A percentile compares a stretch with the other conserved stretches of the same genome.
Evolutionary conservation across 345 rosid species (phyloP).

Genomic region (Punica granatum): DNA sequence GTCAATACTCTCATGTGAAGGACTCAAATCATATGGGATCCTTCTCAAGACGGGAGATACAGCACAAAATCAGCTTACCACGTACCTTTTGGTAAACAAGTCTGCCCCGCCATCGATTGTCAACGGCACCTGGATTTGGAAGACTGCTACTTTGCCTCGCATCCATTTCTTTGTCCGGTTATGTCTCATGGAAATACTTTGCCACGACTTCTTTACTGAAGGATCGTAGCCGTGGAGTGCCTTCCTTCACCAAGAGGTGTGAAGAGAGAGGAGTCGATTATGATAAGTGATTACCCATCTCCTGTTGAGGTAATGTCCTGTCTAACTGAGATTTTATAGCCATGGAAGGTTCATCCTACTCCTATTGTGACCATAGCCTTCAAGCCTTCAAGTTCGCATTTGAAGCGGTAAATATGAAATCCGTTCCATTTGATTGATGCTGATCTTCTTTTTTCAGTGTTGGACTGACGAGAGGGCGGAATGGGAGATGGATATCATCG

Average conservation of each 20-base stretch:
- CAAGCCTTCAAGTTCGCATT: not conserved
- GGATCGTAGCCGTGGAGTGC: conserved; percentile 95
- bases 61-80: too few relatives aligned
- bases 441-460: conserved; percentile 25
- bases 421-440: not conserved
- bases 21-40: too few relatives aligned
- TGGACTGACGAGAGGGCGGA: conserved; percentile 67
- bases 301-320: conserved; percentile 36
- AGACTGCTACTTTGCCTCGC: too few relatives aligned
- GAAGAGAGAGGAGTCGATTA: conserved; percentile 56
- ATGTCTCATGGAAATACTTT: too few relatives aligned
- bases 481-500: conserved; percentile 66
- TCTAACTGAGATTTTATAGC: not conserved
- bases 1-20: too few relatives aligned
- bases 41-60: too few relatives aligned
- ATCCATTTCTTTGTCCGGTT: too few relatives aligned
- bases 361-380: not conserved
- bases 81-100: too few relatives aligned
- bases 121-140: too few relatives aligned
- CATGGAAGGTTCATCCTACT: not conserved
- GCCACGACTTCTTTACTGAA: too few relatives aligned
- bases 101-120: too few relatives aligned
- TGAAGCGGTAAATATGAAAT: not conserved
- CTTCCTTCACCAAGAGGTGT: conserved; percentile 45
- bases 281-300: conserved; percentile 76